Conservation (phyloP, 768 basidiomycete genomes). For the Boletus tylopilopsis region DNA sequence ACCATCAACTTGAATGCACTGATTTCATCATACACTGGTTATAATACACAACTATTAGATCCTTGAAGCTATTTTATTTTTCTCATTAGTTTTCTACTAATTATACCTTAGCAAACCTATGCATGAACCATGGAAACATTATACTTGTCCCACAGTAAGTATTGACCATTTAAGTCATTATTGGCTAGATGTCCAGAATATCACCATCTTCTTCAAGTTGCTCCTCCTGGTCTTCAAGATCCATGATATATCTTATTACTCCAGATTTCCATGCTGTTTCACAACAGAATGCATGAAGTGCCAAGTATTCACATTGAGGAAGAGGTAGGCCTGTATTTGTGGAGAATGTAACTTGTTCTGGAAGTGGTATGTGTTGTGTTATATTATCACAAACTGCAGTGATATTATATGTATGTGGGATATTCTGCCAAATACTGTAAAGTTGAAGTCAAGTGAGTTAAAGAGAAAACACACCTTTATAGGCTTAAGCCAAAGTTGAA, state of each 20-base stretch:
- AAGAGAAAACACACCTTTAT: background rate
- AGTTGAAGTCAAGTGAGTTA: background rate
- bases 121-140: too few relatives aligned
- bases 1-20: too few relatives aligned
- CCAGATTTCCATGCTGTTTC: slow-evolving; percentile 9
- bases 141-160: too few relatives aligned
- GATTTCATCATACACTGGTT: too few relatives aligned
- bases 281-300: slow-evolving; percentile 7
- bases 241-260: background rate
- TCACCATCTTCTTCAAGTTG: too few relatives aligned
- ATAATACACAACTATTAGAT: too few relatives aligned
- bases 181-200: too few relatives aligned
- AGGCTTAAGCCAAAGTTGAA: slow-evolving; percentile 5
- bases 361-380: background rate
- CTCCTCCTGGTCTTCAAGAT: slow-evolving; percentile 3
- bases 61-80: too few relatives aligned
- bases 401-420: background rate
- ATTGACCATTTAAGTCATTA: too few relatives aligned
- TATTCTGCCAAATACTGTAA: background rate
- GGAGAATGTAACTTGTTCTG: background rate
- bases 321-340: background rate
- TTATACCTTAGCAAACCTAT: too few relatives aligned
- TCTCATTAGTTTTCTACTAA: too few relatives aligned
- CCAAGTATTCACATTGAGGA: background rate
- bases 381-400: background rate